Evolutionary conservation across 805 yeast genomes (phyloP), one percentile per base, ranked within the genome.

Genomic region (Lachancea sp.): DNA sequence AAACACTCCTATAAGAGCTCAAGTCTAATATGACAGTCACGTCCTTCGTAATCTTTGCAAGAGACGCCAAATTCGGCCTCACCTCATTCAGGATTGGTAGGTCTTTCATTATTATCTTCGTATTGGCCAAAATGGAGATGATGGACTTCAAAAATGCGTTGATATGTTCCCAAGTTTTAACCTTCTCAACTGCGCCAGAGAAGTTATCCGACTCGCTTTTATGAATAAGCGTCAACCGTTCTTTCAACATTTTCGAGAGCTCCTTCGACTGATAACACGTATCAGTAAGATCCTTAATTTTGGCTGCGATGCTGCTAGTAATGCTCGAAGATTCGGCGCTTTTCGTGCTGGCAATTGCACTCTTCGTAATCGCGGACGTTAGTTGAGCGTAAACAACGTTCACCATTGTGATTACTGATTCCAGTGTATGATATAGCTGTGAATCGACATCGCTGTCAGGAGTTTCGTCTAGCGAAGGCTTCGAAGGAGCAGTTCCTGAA

Each of bases 11-110:
- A 58, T 73, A 77, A 15, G 82, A 70, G 48, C 84, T 78, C 34
- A 75, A 71, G 59, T 90, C 96, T 36, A 90, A 67, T 54, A 86
- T 72, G n/a, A 87, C 81, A 0, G 97, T 89, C 13, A 91, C 84
- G 58, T 91, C 98, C 57, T 91, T 91, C 3, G 96, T 87, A 2
- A 90, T 85, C 52, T 87, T 80, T 0, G 97, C 90, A 47, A 91
- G 69, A 31, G 80, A 77, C 0, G 95, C 86, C 65, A 91, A 75
- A 5, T 85, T 78, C 7, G 90, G 81, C 47, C 95, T 70, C 5
- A 83, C 82, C 45, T 86, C 96, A 54, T 84, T 81, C 42, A 91
- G 71, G 13, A 82, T 75, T 0, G 95, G 90, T 46, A 88, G 71
- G 51, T 86, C 96, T 44, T 78, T 75, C 78, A 91, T 83, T 1